Percentiles rank a stretch among this genome's conserved stretches.
Conservation (phyloP, 2,329 filamentous ascomycete genomes). For the Trichoderma lentiforme region DNA sequence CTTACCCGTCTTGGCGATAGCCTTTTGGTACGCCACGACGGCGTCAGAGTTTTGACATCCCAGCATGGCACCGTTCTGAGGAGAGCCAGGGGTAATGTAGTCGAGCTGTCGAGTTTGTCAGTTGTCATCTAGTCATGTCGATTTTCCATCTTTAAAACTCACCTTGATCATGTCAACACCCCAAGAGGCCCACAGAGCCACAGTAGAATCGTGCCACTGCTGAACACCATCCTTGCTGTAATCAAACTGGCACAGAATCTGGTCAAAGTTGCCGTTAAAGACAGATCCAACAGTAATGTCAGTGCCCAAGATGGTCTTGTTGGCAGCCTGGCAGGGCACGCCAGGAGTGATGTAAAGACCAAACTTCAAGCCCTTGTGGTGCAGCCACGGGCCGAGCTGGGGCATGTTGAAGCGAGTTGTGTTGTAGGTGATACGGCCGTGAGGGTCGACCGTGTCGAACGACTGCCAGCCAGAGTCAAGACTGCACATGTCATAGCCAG, state of each 20-base stretch:
- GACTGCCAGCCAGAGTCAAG: constrained; percentile 30
- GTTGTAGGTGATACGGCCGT: constrained; percentile 18
- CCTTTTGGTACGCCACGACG: constrained; percentile 13
- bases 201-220: constrained; percentile 18
- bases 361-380: constrained; percentile 6
- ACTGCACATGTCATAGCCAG: constrained; percentile 13
- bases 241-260: constrained; percentile 19
- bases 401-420: constrained; percentile 17
- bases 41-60: constrained; percentile 14
- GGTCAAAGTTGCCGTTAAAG: constrained; percentile 14
- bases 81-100: constrained; percentile 17
- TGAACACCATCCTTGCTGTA: constrained; percentile 18
- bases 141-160: not conserved
- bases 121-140: not conserved
- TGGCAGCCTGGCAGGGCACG: constrained; percentile 15
- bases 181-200: constrained; percentile 18
- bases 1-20: constrained; percentile 13
- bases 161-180: constrained; percentile 20
- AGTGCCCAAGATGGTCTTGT: constrained; percentile 17
- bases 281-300: not conserved
- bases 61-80: constrained; percentile 17
- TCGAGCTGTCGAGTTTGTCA: not conserved
- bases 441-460: constrained; percentile 6
- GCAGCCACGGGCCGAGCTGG: constrained; percentile 17
- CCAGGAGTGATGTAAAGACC: constrained; percentile 18